Evolutionary conservation across 78 protist species (phyloP).

Genomic region (Mantamonas sphyraenae): DNA sequence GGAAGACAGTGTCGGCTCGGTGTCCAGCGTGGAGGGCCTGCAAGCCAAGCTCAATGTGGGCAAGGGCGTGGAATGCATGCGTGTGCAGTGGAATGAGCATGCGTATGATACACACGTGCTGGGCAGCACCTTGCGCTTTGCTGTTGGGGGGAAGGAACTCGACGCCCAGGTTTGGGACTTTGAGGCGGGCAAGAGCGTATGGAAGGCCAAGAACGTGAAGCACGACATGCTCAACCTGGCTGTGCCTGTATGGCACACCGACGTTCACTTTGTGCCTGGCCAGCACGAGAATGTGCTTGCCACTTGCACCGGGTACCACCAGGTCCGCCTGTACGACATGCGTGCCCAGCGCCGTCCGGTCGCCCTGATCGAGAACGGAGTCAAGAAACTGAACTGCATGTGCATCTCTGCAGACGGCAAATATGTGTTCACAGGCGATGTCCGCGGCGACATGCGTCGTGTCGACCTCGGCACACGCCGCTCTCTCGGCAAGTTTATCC

Average conservation of each 20-base stretch:
- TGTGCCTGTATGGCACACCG: conserved; percentile 1
- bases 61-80: too few relatives aligned
- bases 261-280: neutral
- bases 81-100: too few relatives aligned
- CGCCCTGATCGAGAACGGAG: neutral
- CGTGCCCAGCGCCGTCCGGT: neutral
- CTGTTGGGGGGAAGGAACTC: neutral
- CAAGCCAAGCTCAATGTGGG: too few relatives aligned
- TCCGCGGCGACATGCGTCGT: neutral
- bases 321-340: neutral
- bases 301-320: neutral
- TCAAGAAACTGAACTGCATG: neutral
- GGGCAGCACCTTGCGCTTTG: too few relatives aligned
- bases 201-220: neutral
- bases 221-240: neutral
- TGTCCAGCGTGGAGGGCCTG: too few relatives aligned
- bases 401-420: neutral
- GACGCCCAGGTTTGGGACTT: neutral
- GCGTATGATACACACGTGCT: too few relatives aligned
- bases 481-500: neutral
- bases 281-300: neutral
- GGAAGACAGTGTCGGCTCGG: too few relatives aligned
- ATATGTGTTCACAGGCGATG: neutral
- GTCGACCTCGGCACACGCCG: neutral
- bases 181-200: neutral